Base-by-base conservation (phyloP, 495 filamentous ascomycete species). In the Darksidea phi region DNA sequence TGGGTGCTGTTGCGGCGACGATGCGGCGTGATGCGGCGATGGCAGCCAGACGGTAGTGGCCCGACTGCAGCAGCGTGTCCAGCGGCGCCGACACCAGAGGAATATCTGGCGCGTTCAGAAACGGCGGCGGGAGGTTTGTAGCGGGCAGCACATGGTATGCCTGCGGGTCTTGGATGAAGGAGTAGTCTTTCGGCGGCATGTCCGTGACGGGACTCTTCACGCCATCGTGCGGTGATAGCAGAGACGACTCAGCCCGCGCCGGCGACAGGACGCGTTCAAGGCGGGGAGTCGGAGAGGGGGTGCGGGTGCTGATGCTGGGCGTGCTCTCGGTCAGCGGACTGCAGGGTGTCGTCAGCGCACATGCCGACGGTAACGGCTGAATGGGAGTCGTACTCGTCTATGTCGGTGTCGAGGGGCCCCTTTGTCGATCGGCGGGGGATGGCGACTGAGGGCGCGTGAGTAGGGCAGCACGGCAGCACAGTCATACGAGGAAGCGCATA, bases 101-200 rank as follows among this genome's bases (percentile, higher is more conserved):
- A 52, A 79, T 76, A 48, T 54, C 24, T 41, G 67, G 53, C 64
- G 67, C 42, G 47, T 67, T 54, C 55, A 57, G 72, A 90, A 85
- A n/a, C 87, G 76, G 73, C 0, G 88, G 87, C 32, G 88, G 78
- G 65, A 85, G 78, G 49, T 70, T 68, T 24, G 83, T 76, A 0
- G 85, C 80, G 1, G 86, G 83, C 26, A 95, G 80, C 1, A 86
- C 83, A 74, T 94, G 93, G 78, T 88, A 97, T 62, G 89, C 85
- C 61, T 86, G 83, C 1, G 89, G 88, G 34, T 84, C 80, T 18
- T 91, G 81, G 57, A 96, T 84, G 73, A 85, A 93, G 47, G 82
- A 84, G 66, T 94, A 87, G 74, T 95, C 88, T 68, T 88, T 89
- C 37, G 78, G 75, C 26, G 76, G 54, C 12, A 73, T 64, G 54